Evolutionary conservation across 345 rosid genomes (phyloP).

Genomic region (Erysimum cheiranthoides): DNA sequence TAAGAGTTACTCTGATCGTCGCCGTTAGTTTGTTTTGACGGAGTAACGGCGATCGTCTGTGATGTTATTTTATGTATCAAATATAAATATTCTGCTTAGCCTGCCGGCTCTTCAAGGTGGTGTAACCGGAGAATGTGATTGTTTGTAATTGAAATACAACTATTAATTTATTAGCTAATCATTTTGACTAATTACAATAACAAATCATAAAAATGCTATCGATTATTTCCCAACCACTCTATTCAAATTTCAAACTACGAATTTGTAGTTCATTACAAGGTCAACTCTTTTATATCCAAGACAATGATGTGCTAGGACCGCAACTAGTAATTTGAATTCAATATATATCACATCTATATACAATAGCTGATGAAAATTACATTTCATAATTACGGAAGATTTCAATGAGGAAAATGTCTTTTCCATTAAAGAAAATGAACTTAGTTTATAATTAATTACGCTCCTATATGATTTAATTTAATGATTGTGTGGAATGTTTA

Average conservation of each 20-base stretch:
- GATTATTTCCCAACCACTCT: background rate
- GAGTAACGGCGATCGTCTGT: background rate
- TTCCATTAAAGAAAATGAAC: background rate
- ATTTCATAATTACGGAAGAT: background rate
- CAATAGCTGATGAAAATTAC: background rate
- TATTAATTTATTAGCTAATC: background rate
- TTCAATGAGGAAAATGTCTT: background rate
- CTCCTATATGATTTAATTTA: background rate
- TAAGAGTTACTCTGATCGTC: slow-evolving; percentile 6
- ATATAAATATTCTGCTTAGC: too few species aligned
- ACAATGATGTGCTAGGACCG: slow-evolving; percentile 4
- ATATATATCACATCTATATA: background rate
- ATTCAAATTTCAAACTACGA: background rate
- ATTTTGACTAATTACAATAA: background rate
- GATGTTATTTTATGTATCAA: background rate
- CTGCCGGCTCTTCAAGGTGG: background rate
- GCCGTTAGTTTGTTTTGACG: background rate
- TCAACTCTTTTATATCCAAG: background rate
- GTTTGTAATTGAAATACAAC: background rate
- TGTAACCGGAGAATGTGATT: background rate
- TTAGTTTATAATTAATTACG: background rate
- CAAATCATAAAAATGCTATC: background rate
- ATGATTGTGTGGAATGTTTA: background rate
- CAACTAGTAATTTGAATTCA: background rate
- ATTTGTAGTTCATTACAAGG: background rate